phyloP scores from a whole-genome alignment of 148 eudicot genomes.

The Rhododendron ovatum region DNA sequence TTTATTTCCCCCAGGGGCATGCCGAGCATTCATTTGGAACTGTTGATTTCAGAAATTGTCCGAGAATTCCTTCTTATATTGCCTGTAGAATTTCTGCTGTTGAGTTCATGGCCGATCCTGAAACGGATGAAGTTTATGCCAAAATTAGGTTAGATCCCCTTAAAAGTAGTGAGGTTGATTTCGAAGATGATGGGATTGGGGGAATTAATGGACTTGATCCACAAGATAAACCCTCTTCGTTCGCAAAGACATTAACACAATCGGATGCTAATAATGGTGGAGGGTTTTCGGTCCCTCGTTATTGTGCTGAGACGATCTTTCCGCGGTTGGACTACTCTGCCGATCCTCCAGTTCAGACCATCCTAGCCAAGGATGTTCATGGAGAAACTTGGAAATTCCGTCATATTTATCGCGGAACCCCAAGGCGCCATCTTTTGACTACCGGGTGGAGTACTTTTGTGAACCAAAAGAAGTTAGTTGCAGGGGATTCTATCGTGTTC shows the following conservation, averaged over 20 bases:
- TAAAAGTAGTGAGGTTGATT: conserved; percentile 27
- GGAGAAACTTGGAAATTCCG: conserved; percentile 90
- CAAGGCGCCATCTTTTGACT: conserved; percentile 82
- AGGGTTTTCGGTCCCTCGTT: conserved; percentile 90
- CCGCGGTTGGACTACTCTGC: conserved; percentile 77
- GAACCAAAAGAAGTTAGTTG: conserved; percentile 86
- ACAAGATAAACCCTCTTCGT: conserved; percentile 69
- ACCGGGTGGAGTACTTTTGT: conserved; percentile 98
- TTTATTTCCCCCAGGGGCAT: conserved; percentile 88
- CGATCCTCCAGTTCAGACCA: conserved; percentile 90
- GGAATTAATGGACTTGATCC: conserved; percentile 33
- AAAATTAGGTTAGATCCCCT: conserved; percentile 55
- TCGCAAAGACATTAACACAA: conserved; percentile 91
- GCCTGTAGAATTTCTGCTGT: conserved; percentile 54
- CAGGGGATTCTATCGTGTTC: conserved; percentile 92
- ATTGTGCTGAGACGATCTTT: conserved; percentile 93
- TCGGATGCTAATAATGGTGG: conserved; percentile 97
- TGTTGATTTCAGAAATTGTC: conserved; percentile 53
- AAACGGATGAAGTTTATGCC: conserved; percentile 80
- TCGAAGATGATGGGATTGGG: conserved; percentile 29
- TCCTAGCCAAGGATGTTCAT: conserved; percentile 89
- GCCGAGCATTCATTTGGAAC: conserved; percentile 67
- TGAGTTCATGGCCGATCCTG: conserved; percentile 77
- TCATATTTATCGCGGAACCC: conserved; percentile 90
- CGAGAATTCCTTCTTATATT: conserved; percentile 55